phyloP scores from a whole-genome alignment of 148 eudicot genomes.

The Rhododendron williamsianum region DNA sequence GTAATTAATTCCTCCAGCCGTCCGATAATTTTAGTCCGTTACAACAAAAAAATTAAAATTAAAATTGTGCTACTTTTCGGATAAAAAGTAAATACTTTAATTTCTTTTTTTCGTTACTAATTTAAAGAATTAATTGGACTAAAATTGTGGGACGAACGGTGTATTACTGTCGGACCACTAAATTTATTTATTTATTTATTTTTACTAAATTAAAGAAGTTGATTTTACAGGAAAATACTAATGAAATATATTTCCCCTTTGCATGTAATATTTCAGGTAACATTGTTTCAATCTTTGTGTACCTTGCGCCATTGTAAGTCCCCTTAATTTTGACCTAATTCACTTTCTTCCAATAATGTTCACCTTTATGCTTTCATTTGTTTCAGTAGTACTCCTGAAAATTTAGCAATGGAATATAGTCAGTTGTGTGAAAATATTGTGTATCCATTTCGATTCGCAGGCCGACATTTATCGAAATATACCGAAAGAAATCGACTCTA shows the following conservation, averaged over 20 bases:
- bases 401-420: background rate
- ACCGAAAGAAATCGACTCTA: constrained; percentile 49
- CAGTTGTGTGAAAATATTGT: background rate
- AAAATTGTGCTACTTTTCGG: too few relatives aligned
- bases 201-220: background rate
- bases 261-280: constrained; percentile 40
- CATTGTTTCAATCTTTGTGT: constrained; percentile 53
- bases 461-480: constrained; percentile 54
- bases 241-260: background rate
- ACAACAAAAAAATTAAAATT: too few relatives aligned
- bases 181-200: too few relatives aligned
- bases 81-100: too few relatives aligned
- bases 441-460: constrained; percentile 23
- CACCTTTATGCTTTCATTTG: background rate
- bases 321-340: background rate
- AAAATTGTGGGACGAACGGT: too few relatives aligned
- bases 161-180: background rate
- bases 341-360: background rate
- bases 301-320: constrained; percentile 74
- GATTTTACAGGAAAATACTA: background rate
- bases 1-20: too few relatives aligned
- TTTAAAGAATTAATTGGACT: too few relatives aligned
- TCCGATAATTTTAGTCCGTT: too few relatives aligned
- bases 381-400: background rate
- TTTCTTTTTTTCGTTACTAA: background rate